Evolutionary conservation across 139 green algal species (phyloP).

Genomic region (Astrephomene gubernaculifera): DNA sequence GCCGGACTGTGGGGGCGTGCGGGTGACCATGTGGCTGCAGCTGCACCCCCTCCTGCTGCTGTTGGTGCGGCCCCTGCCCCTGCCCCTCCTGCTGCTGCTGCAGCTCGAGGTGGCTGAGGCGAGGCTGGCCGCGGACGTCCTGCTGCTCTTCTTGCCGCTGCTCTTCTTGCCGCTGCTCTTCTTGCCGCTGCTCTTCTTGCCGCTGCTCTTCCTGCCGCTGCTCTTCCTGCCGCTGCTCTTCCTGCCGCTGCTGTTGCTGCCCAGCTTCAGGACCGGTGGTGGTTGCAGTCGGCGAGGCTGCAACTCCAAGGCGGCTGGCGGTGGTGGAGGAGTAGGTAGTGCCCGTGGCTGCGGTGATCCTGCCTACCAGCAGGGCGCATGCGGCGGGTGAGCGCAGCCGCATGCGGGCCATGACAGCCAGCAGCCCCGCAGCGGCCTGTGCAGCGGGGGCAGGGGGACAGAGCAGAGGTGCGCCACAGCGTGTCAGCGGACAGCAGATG

Average conservation of each 20-base stretch:
- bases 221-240: not conserved
- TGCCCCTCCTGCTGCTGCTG: not conserved
- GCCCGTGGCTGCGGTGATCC: not conserved
- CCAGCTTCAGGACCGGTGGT: not conserved
- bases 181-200: not conserved
- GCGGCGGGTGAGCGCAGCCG: not conserved
- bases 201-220: not conserved
- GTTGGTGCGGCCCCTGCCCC: not conserved
- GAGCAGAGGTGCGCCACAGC: too few relatives aligned
- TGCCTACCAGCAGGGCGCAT: not conserved
- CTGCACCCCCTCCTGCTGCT: not conserved
- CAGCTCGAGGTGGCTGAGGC: too few relatives aligned
- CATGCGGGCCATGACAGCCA: slow-evolving; percentile 6
- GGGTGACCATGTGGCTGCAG: not conserved
- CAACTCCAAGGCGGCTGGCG: not conserved
- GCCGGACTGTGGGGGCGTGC: not conserved
- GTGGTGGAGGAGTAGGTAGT: too few relatives aligned
- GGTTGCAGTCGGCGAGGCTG: not conserved
- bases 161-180: not conserved
- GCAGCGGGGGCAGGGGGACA: too few relatives aligned
- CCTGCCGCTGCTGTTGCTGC: not conserved
- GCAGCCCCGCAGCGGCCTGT: slow-evolving; percentile 13
- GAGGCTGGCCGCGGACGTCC: too few relatives aligned
- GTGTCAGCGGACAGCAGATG: too few relatives aligned
- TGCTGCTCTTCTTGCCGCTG: too few relatives aligned